Evolutionary conservation across 768 basidiomycete species (phyloP).

Genomic region (Rhizopogon vulgaris): DNA sequence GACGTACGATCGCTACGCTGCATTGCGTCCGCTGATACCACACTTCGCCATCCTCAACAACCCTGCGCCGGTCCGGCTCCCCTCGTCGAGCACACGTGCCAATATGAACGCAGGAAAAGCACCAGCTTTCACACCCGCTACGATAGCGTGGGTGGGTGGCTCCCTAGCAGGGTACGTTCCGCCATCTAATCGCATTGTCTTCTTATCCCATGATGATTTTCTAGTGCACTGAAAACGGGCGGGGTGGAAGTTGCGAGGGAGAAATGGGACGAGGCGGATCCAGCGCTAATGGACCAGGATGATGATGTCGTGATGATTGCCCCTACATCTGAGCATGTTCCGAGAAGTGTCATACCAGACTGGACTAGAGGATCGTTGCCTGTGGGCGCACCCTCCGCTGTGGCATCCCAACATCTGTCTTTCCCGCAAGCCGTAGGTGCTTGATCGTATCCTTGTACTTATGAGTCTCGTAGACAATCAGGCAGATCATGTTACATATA

Average conservation of each 20-base stretch:
- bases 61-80: slow-evolving; percentile 50
- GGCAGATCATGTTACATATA: background rate
- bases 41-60: slow-evolving; percentile 85
- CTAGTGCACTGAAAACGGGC: slow-evolving; percentile 79
- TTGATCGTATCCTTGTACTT: slow-evolving; percentile 15
- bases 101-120: slow-evolving; percentile 71
- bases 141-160: slow-evolving; percentile 90
- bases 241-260: slow-evolving; percentile 79
- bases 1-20: slow-evolving; percentile 67
- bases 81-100: slow-evolving; percentile 43
- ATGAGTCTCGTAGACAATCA: slow-evolving; percentile 8
- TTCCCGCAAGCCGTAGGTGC: slow-evolving; percentile 29
- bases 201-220: background rate
- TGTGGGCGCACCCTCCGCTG: slow-evolving; percentile 58
- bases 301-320: slow-evolving; percentile 15
- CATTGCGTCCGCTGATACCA: slow-evolving; percentile 63
- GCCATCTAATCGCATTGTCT: background rate
- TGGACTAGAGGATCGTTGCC: slow-evolving; percentile 71
- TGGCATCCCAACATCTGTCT: slow-evolving; percentile 8
- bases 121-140: slow-evolving; percentile 78
- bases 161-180: slow-evolving; percentile 78
- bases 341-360: slow-evolving; percentile 60
- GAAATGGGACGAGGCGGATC: slow-evolving; percentile 74
- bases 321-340: slow-evolving; percentile 18
- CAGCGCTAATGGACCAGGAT: slow-evolving; percentile 35